Base-by-base conservation (phyloP, 495 filamentous ascomycete species). In the Penicillium daleae region DNA sequence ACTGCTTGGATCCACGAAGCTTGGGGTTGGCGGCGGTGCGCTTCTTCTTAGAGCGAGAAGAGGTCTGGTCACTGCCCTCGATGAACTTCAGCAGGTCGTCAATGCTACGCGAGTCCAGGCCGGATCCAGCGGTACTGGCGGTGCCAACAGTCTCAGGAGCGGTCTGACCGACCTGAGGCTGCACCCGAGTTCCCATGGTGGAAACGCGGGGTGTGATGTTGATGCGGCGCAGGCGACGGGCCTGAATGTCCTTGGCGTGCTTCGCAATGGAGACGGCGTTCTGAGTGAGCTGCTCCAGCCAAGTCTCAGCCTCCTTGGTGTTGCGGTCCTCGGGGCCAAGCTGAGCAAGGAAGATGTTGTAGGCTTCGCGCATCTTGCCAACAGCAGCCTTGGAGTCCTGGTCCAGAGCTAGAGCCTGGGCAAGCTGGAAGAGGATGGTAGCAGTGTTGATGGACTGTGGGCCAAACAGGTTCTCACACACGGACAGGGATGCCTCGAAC, bases 341-440 rank as follows among this genome's bases (percentile, higher is more conserved):
- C 67, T 92, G 84, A 50, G 78, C 76, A 49, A 90, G 86, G 87
- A 99, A 99, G 75, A 98, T 96, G 77, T 90, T 95, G 81, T 92
- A 96, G 48, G 92, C 92, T 69, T 97, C 93, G 32, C 91, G 88
- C 96, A 99, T 99, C 71, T 89, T 88, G 68, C 83, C 85, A 48
- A 98, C 92, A 24, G 96, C 92, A 50, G 78, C 89, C 82, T 94
- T 97, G 46, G 92, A 87, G 70, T 98, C 93, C 64, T 95, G 88
- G 70, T 98, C 95, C 17, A 98, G 80, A 32, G 96, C 96, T 48
- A 98, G 81, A 1, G 94, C 93, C 72, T 99, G 96, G 4, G 95
- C 92, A 49, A 97, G 86, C 82, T 99, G 96, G 87, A 98, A 98
- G 56, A 95, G 86, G 17, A 99, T 87, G 21, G 93, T 97, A n/a